These are phyloP conservation scores for Globisporangium recalcitrans DNA, from an alignment of 352 stramenopile species.

Conservation along the genomic window DNA sequence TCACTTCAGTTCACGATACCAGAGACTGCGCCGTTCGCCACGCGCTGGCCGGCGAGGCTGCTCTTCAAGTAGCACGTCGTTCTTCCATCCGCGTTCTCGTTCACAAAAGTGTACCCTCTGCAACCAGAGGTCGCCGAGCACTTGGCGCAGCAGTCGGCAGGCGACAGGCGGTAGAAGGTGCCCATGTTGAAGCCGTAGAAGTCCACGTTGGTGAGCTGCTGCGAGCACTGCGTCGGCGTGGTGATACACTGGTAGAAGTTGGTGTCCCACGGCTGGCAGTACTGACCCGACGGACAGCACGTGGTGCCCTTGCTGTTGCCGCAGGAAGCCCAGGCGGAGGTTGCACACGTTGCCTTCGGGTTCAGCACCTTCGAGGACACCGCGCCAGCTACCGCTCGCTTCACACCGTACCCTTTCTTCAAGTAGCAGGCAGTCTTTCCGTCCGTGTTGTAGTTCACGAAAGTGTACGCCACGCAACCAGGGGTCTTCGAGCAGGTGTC, in stretches of 20 bases:
- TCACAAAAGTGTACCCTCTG: slow-evolving; percentile 35
- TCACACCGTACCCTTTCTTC: background rate
- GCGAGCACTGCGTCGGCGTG: slow-evolving; percentile 26
- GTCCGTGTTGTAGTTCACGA: slow-evolving; percentile 2
- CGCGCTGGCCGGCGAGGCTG: slow-evolving; percentile 4
- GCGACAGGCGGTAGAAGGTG: slow-evolving; percentile 20
- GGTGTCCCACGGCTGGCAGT: slow-evolving; percentile 46
- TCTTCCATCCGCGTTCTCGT: slow-evolving; percentile 26
- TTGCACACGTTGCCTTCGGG: slow-evolving; percentile 15
- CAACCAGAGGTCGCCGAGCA: slow-evolving; percentile 26
- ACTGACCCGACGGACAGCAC: slow-evolving; percentile 35
- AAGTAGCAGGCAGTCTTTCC: slow-evolving; percentile 6
- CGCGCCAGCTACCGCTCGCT: background rate
- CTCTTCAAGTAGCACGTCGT: slow-evolving; percentile 38
- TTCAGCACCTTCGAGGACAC: background rate
- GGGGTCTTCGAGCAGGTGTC: slow-evolving; percentile 6
- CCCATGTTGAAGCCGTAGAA: slow-evolving; percentile 42
- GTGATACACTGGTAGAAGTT: slow-evolving; percentile 42
- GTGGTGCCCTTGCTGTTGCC: slow-evolving; percentile 16
- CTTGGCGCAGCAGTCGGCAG: slow-evolving; percentile 25
- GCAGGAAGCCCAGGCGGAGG: slow-evolving; percentile 17
- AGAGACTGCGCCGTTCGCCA: slow-evolving; percentile 21
- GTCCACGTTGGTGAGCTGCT: slow-evolving; percentile 32
- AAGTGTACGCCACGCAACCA: slow-evolving; percentile 13
- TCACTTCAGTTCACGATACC: slow-evolving; percentile 21